These are phyloP conservation scores for Coemansia sp. DNA, from an alignment of 192 early-diverging fungal species.

Conservation along the genomic window DNA sequence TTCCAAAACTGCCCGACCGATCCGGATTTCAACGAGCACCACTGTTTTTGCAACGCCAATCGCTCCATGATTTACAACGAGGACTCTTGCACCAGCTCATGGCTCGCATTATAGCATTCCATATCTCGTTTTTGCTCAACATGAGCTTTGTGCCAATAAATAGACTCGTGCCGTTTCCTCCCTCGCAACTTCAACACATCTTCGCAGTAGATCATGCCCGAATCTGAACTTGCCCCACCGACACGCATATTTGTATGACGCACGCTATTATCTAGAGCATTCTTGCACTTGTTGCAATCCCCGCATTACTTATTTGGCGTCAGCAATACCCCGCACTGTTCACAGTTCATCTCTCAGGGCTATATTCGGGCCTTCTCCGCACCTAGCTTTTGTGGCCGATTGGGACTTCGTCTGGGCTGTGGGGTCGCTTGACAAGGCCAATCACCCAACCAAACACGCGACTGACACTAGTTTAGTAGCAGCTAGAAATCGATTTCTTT, in stretches of 20 bases:
- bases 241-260: too few relatives aligned
- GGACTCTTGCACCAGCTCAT: slow-evolving; percentile 34
- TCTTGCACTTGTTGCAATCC: not conserved
- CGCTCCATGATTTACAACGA: slow-evolving; percentile 23
- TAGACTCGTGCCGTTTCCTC: not conserved
- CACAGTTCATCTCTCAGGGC: not conserved
- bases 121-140: not conserved
- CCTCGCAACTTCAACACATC: too few relatives aligned
- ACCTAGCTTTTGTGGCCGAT: not conserved
- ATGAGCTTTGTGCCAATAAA: not conserved
- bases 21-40: slow-evolving; percentile 45
- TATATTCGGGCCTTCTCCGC: not conserved
- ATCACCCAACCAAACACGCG: not conserved
- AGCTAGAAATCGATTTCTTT: not conserved
- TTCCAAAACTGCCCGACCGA: slow-evolving; percentile 65
- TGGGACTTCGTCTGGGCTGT: not conserved
- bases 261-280: not conserved
- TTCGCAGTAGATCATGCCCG: too few relatives aligned
- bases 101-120: slow-evolving; percentile 21
- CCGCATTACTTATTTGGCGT: not conserved
- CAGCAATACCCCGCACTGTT: not conserved
- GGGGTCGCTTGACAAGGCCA: too few relatives aligned
- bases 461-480: not conserved
- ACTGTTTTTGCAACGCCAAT: slow-evolving; percentile 39
- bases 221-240: not conserved